Base-by-base conservation (phyloP, 1,284 basidiomycete species). In the Neolentinus lepideus region DNA sequence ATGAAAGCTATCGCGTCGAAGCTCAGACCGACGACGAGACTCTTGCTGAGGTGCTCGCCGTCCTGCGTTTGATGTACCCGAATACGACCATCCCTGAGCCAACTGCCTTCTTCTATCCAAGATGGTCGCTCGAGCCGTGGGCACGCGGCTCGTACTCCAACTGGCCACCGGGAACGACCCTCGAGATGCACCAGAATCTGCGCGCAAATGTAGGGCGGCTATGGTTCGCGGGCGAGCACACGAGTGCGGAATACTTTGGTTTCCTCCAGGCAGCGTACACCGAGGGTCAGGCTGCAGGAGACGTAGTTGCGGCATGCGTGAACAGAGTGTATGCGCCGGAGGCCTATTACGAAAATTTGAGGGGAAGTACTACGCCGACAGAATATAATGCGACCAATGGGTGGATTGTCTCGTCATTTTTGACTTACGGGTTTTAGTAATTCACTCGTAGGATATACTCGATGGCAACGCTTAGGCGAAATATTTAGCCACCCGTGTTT, bases 61-160 rank as follows among this genome's bases (percentile, higher is more conserved):
- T 86, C 43, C 74, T 88, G 14, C 71, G 67, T 1, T 62, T 68
- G 10, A 88, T 87, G 83, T 84, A 75, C 66, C 79, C 80, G 1
- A 72, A 78, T 57, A 66, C 68, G 55, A 73, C 72, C 14, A 72
- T 86, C 11, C 82, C 84, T 2, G 47, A 50, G 1, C 84, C 84
- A 0, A 62, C 71, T 2, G 79, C 75, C 46, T 81, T 88, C 64
- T 73, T 75, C 60, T 79, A 83, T 61, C 76, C 77, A 2, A 68
- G 77, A 3, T 88, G 85, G 86, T 64, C 73, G 36, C 65, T 66
- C 11, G 76, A 86, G 59, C 77, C 78, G 4, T 68, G 86, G 16
- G 84, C 75, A 66, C 76, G 81, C 11, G 86, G 86, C 2, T 79
- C 83, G 6, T 88, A 84, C 63, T 83, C 81, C 14, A 88, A 86